phyloP scores from a whole-genome alignment of 495 filamentous ascomycete species.

The Immersiella caudata region DNA sequence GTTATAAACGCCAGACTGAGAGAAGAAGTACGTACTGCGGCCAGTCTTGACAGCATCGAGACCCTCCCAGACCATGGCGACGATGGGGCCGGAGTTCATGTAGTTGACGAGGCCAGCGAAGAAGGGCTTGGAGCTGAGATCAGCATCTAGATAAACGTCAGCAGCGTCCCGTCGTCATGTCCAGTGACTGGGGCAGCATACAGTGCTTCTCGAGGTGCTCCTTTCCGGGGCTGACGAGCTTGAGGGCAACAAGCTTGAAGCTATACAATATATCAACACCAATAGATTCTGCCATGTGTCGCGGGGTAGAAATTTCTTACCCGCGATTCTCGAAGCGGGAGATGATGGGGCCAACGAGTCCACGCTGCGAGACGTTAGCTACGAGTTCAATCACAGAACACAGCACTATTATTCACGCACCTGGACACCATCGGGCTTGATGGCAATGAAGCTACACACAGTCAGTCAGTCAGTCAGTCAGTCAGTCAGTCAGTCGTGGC shows the following conservation, averaged over 20 bases:
- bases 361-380: constrained; percentile 65
- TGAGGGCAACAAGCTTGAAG: constrained; percentile 98
- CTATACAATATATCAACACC: constrained; percentile 44
- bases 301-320: constrained; percentile 48
- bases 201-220: constrained; percentile 97
- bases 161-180: constrained; percentile 20
- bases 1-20: constrained; percentile 19
- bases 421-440: constrained; percentile 99
- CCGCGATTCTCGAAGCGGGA: constrained; percentile 93
- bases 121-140: constrained; percentile 93
- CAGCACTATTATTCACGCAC: constrained; percentile 52
- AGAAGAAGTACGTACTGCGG: constrained; percentile 63
- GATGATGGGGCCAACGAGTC: constrained; percentile 95
- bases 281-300: constrained; percentile 7
- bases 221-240: constrained; percentile 83
- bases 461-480: constrained; percentile 55
- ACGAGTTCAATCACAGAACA: constrained; percentile 11
- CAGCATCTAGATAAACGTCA: constrained; percentile 61
- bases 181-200: constrained; percentile 37
- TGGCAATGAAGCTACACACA: constrained; percentile 85
- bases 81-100: constrained; percentile 96
- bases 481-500: constrained; percentile 49
- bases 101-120: constrained; percentile 91
- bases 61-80: constrained; percentile 99
- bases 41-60: constrained; percentile 97